Evolutionary conservation across 768 basidiomycete genomes (phyloP), one percentile per base, ranked within the genome.

Genomic region (Leccinum fibrillosum): DNA sequence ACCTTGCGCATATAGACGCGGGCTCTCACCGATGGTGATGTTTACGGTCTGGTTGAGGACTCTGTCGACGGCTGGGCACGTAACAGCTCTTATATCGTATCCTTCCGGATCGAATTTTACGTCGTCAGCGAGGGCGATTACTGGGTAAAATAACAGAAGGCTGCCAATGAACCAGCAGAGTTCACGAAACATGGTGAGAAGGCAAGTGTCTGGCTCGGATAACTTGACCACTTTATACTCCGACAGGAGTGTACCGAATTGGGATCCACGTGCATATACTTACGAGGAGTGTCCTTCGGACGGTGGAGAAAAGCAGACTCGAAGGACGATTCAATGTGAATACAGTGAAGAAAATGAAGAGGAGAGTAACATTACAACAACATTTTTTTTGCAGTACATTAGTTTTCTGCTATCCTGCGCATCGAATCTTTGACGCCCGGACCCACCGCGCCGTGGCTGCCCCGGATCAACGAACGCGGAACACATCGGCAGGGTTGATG

Each of bases 21-120:
- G n/a, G n/a, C 37, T 48, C 81, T 56, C 59, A 85, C 84, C 75
- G 3, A 86, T 75, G 12, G 75, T 57, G 23, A 85, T 77, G 49
- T 78, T 68, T 15, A 80, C 72, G 6, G 52, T 25, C 49, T 62
- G 48, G 5, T 56, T 59, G 56, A 75, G 68, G 50, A 66, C 64
- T 45, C 81, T 75, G 57, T 78, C 77, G 2, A 75, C 54, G 3
- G 81, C 80, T 49, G 72, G 65, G 63, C 84, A 85, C 5, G 62
- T 67, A 4, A 72, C 77, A 0, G 66, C 65, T 21, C 62, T 68
- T 57, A 76, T 72, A 3, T 53, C 2, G 53, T 80, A 80, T 4
- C 70, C 63, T 21, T 66, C 62, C 0, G 80, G 80, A 49, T 79
- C 60, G 67, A 82, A 82, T 10, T 28, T 28, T 3, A 17, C 21